Base-by-base conservation (phyloP, 1,139 yeast genomes). In the Wickerhamomyces sp. region DNA sequence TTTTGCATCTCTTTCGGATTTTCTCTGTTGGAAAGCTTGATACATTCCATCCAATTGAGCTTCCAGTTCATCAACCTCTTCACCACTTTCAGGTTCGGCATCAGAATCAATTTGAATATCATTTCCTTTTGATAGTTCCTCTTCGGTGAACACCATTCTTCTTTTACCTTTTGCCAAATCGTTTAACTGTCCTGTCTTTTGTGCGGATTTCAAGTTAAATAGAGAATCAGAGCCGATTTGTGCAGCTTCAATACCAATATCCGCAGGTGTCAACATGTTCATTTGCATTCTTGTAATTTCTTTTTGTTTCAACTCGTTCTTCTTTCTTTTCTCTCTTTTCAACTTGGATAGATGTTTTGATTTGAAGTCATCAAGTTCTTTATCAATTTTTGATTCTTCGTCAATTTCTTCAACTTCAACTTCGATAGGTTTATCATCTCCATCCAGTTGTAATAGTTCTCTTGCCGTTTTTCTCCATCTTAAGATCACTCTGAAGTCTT, bases 181-280 rank as follows among this genome's bases (percentile, higher is more conserved):
- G 34, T 76, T 75, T 37, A 88, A 62, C 46, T 83, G 76, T 26
- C 96, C 96, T 3, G 95, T 80, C 57, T 82, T 84, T 58, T 85
- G 87, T 3, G 96, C 96, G 15, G 75, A 63, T 52, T 79, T 82
- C 56, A 91, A 70, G 54, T 81, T 86, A 64, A 91, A 91, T 41
- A 89, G 65, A 1, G 93, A 74, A 40, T 86, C 94, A 30, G 83
- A 71, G 35, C 94, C 95, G 38, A 74, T 64, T 37, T 74, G 75
- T n/a, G 87, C 91, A 15, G 95, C 96, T 58, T 91, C 98, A 31
- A 87, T 69, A 70, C 97, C 97, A 46, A 91, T 79, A 53, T 87
- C 95, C 69, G 75, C 77, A 53, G 94, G 96, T 3, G 96, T 85
- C 41, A 85, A 68, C 96, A 91, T 89, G 57, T 86, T 87, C 93